phyloP scores from a whole-genome alignment of 805 yeast species.

The Candida vartiovaarae region DNA sequence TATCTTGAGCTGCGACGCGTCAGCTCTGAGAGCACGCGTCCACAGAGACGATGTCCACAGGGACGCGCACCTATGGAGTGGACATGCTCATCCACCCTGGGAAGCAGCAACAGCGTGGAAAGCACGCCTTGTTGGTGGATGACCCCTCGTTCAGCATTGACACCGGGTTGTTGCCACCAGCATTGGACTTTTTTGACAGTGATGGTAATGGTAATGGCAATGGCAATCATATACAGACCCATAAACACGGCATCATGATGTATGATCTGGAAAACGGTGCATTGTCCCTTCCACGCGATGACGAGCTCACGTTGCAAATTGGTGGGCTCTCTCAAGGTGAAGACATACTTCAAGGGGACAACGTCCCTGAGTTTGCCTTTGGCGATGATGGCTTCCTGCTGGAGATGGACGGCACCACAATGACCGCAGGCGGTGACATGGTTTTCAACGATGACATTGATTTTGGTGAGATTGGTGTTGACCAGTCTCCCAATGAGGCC shows the following conservation, averaged over 20 bases:
- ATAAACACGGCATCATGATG: constrained; percentile 8
- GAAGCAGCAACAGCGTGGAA: too few relatives aligned
- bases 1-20: constrained; percentile 30
- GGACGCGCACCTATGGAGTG: too few relatives aligned
- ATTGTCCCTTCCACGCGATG: constrained; percentile 2
- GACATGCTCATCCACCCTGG: too few relatives aligned
- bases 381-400: constrained; percentile 22
- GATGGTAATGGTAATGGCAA: background rate
- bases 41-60: constrained; percentile 14
- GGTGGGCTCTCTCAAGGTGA: constrained; percentile 1
- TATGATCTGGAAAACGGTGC: constrained; percentile 16
- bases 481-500: constrained; percentile 2
- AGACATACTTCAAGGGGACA: constrained; percentile 12
- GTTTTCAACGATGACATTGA: constrained; percentile 4
- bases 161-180: constrained; percentile 24
- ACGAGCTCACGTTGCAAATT: constrained; percentile 1
- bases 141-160: constrained; percentile 33
- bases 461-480: constrained; percentile 4
- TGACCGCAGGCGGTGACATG: constrained; percentile 7
- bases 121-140: constrained; percentile 24
- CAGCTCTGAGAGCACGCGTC: constrained; percentile 17
- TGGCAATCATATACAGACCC: background rate
- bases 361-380: constrained; percentile 21
- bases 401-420: constrained; percentile 7
- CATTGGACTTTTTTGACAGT: constrained; percentile 12